These are phyloP conservation scores for Coemansia nantahalensis DNA, from an alignment of 192 early-diverging fungal genomes.

Conservation along the genomic window DNA sequence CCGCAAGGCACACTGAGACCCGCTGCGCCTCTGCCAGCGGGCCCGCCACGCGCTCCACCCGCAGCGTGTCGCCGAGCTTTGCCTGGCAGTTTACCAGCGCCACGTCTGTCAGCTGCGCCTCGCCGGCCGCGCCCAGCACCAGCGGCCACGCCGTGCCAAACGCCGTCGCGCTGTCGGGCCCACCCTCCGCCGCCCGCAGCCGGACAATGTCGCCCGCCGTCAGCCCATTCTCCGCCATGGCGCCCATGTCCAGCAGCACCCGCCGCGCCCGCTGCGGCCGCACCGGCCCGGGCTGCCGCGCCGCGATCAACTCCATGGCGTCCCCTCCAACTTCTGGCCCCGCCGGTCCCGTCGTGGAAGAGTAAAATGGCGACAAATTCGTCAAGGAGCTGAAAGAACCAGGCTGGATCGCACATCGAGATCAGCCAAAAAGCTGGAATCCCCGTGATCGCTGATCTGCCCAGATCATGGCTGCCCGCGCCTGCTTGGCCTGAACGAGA, in stretches of 20 bases:
- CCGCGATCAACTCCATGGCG: too few relatives aligned
- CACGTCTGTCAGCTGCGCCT: slow-evolving; percentile 20
- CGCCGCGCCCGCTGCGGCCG: slow-evolving; percentile 5
- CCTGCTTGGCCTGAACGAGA: too few relatives aligned
- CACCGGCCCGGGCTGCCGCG: too few relatives aligned
- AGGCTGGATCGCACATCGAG: too few relatives aligned
- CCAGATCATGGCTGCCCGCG: too few relatives aligned
- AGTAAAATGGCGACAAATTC: too few relatives aligned
- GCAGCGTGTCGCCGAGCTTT: slow-evolving; percentile 30
- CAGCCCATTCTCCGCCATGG: slow-evolving; percentile 22
- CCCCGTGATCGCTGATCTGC: too few relatives aligned
- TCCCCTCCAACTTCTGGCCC: too few relatives aligned
- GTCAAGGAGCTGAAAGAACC: too few relatives aligned
- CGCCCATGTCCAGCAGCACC: slow-evolving; percentile 16
- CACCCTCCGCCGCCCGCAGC: background rate
- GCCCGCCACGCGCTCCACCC: slow-evolving; percentile 12
- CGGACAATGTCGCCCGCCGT: slow-evolving; percentile 36
- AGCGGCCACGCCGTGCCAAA: slow-evolving; percentile 47
- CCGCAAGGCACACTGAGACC: slow-evolving; percentile 13
- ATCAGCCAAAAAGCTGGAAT: too few relatives aligned
- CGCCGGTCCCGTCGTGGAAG: too few relatives aligned
- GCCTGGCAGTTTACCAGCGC: slow-evolving; percentile 29
- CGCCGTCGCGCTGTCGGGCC: background rate
- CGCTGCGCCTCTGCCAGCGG: slow-evolving; percentile 4
- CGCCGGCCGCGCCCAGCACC: slow-evolving; percentile 5